phyloP scores from a whole-genome alignment of 2,329 filamentous ascomycete genomes.

The Arachnomyces sp. region DNA sequence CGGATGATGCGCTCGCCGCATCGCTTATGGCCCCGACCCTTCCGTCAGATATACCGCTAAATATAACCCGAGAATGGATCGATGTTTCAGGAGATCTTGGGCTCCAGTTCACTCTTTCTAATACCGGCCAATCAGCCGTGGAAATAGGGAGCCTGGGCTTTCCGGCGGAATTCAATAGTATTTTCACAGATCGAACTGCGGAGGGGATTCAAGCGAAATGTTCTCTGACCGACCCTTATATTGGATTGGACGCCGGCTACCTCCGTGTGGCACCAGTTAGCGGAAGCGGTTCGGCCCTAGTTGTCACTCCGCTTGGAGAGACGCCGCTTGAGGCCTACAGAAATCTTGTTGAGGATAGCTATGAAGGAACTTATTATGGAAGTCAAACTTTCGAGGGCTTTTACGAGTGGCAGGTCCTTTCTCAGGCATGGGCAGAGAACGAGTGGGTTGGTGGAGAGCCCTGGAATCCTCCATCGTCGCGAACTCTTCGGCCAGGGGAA shows the following conservation, averaged over 20 bases:
- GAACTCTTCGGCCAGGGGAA: constrained; percentile 38
- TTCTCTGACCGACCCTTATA: constrained; percentile 52
- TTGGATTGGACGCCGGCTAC: constrained; percentile 54
- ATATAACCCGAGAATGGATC: constrained; percentile 48
- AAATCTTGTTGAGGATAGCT: constrained; percentile 42
- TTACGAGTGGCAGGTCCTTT: constrained; percentile 54
- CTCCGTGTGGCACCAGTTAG: constrained; percentile 47
- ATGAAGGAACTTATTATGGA: constrained; percentile 37
- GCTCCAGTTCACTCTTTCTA: constrained; percentile 46
- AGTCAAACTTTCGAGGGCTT: constrained; percentile 54
- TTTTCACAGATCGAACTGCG: constrained; percentile 47
- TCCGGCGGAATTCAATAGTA: constrained; percentile 56
- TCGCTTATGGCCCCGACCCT: constrained; percentile 40
- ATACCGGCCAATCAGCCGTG: constrained; percentile 32
- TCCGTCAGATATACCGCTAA: constrained; percentile 32
- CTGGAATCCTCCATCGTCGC: constrained; percentile 50
- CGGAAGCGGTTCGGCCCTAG: constrained; percentile 47
- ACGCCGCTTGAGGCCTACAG: constrained; percentile 50
- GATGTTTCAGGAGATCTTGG: constrained; percentile 43
- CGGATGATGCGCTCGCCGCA: constrained; percentile 26
- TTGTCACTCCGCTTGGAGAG: constrained; percentile 47
- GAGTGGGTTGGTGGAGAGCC: constrained; percentile 47
- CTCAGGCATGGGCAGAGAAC: constrained; percentile 48
- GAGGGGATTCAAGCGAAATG: constrained; percentile 45
- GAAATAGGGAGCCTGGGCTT: constrained; percentile 54